Evolutionary conservation across 73 alveolate genomes (phyloP).

Genomic region (Paramecium biaurelia): DNA sequence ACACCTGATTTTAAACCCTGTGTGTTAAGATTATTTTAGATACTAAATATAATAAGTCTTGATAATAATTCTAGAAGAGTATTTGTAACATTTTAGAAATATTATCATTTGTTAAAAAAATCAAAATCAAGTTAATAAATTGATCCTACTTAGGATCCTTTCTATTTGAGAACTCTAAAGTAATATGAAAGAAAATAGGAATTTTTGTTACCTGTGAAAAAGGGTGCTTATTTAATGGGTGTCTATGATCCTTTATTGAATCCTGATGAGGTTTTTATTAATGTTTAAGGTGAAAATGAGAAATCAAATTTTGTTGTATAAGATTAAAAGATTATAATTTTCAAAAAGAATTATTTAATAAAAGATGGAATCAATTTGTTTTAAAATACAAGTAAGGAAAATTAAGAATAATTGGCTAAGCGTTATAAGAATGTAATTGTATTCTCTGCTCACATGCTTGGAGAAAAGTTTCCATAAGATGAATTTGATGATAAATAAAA

Average conservation of each 20-base stretch:
- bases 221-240: constrained; percentile 40
- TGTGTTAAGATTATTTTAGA: not conserved
- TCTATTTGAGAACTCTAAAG: not conserved
- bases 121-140: not conserved
- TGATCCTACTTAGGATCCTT: not conserved
- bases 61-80: not conserved
- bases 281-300: not conserved
- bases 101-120: not conserved
- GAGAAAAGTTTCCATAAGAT: not conserved
- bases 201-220: not conserved
- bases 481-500: not conserved
- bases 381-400: not conserved
- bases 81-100: not conserved
- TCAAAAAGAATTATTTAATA: not conserved
- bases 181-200: not conserved
- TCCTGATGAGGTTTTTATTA: constrained; percentile 21
- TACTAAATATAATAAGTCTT: not conserved
- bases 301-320: not conserved
- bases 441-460: not conserved
- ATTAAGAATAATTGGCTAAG: not conserved
- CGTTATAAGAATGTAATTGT: constrained; percentile 25
- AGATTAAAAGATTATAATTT: not conserved
- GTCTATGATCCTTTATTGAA: not conserved
- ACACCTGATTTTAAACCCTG: not conserved
- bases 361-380: not conserved